Conservation (phyloP, 495 filamentous ascomycete genomes). For the Mycothermus thermophilus region DNA sequence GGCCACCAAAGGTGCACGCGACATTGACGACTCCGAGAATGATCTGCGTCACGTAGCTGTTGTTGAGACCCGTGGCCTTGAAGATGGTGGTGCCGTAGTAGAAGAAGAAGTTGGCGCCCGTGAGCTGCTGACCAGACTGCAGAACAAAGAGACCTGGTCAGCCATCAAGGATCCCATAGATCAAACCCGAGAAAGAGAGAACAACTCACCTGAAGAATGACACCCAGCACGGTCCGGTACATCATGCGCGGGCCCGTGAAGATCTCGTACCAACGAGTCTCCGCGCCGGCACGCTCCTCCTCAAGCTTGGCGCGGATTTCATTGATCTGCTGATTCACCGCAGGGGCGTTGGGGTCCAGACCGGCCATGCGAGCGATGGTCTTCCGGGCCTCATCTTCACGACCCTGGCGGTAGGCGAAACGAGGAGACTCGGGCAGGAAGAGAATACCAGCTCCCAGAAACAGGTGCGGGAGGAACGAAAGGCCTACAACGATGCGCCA, state of each 20-base stretch:
- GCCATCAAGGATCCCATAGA: too few species aligned
- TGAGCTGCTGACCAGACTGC: slow-evolving; percentile 51
- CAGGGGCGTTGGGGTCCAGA: slow-evolving; percentile 45
- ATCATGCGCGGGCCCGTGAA: slow-evolving; percentile 61
- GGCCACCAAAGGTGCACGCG: slow-evolving; percentile 52
- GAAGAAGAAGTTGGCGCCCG: slow-evolving; percentile 70
- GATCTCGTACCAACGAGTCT: slow-evolving; percentile 49
- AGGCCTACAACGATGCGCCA: slow-evolving; percentile 78
- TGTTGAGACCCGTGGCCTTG: slow-evolving; percentile 48
- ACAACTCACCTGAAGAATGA: slow-evolving; percentile 42
- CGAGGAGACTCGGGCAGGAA: slow-evolving; percentile 63
- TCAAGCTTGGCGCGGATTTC: slow-evolving; percentile 57
- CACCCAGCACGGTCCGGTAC: slow-evolving; percentile 55
- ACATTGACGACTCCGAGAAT: slow-evolving; percentile 67
- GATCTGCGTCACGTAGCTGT: slow-evolving; percentile 59
- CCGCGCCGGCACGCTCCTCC: slow-evolving; percentile 46
- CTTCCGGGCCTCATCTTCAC: slow-evolving; percentile 47
- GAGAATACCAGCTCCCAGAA: slow-evolving; percentile 56
- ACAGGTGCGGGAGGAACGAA: slow-evolving; percentile 59
- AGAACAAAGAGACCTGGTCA: slow-evolving; percentile 1
- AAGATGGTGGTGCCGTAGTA: slow-evolving; percentile 71
- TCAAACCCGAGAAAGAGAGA: neutral
- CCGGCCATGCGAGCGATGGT: slow-evolving; percentile 63
- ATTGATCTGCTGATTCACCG: slow-evolving; percentile 54
- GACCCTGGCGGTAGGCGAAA: slow-evolving; percentile 51